phyloP scores from a whole-genome alignment of 257 asterid genomes.

The Lantana camara region DNA sequence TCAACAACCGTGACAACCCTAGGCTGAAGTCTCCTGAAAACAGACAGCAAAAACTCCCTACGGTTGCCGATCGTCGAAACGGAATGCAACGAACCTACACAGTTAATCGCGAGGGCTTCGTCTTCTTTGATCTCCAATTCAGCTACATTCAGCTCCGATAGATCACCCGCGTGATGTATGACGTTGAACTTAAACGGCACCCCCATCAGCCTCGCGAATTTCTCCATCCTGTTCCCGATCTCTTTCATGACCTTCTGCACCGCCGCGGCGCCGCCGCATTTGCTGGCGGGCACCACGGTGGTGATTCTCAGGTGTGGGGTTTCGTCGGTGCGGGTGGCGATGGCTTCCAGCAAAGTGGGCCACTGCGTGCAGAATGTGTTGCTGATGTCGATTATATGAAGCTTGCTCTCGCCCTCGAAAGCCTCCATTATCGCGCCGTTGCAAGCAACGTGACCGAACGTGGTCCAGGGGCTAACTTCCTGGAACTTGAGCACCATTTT shows the following conservation, averaged over 20 bases:
- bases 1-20: conserved; percentile 75
- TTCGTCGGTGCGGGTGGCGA: conserved; percentile 87
- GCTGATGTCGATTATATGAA: conserved; percentile 81
- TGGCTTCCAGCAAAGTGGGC: conserved; percentile 96
- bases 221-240: conserved; percentile 83
- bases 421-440: conserved; percentile 97
- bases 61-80: conserved; percentile 47
- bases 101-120: conserved; percentile 80
- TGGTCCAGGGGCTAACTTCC: conserved; percentile 95
- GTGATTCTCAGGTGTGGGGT: conserved; percentile 86
- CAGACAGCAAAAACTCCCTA: conserved; percentile 57
- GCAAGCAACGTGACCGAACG: conserved; percentile 87
- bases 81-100: conserved; percentile 70
- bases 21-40: conserved; percentile 65
- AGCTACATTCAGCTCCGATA: conserved; percentile 59
- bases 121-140: conserved; percentile 65
- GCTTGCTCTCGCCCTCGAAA: conserved; percentile 67
- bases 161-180: conserved; percentile 72
- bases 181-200: conserved; percentile 77
- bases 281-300: conserved; percentile 53
- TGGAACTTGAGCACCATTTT: conserved; percentile 75
- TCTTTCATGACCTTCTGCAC: conserved; percentile 84
- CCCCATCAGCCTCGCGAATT: conserved; percentile 94
- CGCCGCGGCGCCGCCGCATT: conserved; percentile 31
- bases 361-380: conserved; percentile 96